phyloP scores from a whole-genome alignment of 2,329 filamentous ascomycete genomes.

The Tolypocladium cylindrosporum region DNA sequence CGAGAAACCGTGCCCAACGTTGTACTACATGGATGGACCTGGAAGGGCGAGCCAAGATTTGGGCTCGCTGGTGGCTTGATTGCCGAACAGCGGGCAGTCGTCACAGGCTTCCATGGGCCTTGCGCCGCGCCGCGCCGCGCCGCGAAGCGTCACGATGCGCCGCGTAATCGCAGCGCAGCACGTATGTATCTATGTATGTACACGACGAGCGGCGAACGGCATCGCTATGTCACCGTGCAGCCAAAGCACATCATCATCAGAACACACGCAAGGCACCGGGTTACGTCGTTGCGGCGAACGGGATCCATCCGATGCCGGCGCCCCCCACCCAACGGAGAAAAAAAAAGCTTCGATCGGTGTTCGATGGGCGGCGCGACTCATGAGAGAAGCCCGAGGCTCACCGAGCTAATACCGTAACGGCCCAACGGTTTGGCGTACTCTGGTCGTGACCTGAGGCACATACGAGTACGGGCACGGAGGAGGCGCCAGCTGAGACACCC shows the following conservation, averaged over 20 bases:
- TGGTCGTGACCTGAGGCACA: background rate
- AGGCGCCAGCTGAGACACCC: background rate
- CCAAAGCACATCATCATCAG: too few relatives aligned
- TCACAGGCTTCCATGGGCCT: background rate
- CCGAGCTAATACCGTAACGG: background rate
- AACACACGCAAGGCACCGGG: background rate
- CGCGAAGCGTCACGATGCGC: background rate
- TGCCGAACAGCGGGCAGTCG: background rate
- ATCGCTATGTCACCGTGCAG: background rate
- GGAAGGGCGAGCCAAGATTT: background rate
- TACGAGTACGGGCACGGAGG: background rate
- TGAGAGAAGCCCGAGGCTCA: background rate
- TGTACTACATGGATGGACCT: background rate
- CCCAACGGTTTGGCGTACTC: background rate
- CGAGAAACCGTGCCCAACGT: background rate
- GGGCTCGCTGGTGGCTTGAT: background rate
- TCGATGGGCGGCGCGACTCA: background rate
- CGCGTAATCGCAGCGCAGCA: too few relatives aligned
- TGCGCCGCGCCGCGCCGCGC: background rate
- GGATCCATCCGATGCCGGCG: background rate
- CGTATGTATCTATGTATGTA: too few relatives aligned
- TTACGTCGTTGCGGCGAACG: background rate
- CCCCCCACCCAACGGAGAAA: background rate
- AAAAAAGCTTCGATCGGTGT: background rate
- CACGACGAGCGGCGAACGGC: too few relatives aligned